Evolutionary conservation across 768 basidiomycete genomes (phyloP).

Genomic region (Lactifluus volemus): DNA sequence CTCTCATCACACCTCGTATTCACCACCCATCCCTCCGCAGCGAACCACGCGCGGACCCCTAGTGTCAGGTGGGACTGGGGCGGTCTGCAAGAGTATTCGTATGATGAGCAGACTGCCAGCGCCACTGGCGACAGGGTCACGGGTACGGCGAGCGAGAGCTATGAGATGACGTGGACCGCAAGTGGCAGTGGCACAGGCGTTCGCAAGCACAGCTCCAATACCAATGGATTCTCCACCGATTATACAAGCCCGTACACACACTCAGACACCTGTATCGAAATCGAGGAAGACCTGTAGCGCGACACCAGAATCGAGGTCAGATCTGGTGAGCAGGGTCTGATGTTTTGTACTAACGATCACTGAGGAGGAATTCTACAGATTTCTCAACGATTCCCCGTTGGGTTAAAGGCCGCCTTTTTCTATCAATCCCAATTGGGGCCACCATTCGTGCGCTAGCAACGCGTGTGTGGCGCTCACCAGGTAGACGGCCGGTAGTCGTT

Average conservation of each 20-base stretch:
- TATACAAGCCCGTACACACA: neutral
- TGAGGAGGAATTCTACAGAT: neutral
- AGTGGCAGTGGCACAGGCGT: neutral
- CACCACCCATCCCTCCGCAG: neutral
- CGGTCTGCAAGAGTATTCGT: neutral
- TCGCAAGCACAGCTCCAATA: neutral
- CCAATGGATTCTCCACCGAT: neutral
- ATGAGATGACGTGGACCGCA: neutral
- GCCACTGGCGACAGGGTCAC: neutral
- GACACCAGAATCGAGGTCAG: neutral
- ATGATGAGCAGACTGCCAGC: neutral
- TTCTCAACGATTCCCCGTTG: neutral
- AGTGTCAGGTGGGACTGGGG: constrained; percentile 13
- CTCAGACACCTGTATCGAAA: neutral
- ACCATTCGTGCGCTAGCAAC: neutral
- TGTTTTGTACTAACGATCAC: neutral
- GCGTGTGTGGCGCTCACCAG: neutral
- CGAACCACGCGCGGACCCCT: neutral
- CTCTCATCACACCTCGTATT: constrained; percentile 11
- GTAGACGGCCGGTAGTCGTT: neutral
- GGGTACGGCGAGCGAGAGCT: neutral
- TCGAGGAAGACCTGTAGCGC: neutral
- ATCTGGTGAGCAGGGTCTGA: neutral
- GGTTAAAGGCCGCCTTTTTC: neutral
- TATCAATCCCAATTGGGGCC: neutral